Conservation (phyloP, 805 yeast species). For the Cyberlindnera sargentensis region DNA sequence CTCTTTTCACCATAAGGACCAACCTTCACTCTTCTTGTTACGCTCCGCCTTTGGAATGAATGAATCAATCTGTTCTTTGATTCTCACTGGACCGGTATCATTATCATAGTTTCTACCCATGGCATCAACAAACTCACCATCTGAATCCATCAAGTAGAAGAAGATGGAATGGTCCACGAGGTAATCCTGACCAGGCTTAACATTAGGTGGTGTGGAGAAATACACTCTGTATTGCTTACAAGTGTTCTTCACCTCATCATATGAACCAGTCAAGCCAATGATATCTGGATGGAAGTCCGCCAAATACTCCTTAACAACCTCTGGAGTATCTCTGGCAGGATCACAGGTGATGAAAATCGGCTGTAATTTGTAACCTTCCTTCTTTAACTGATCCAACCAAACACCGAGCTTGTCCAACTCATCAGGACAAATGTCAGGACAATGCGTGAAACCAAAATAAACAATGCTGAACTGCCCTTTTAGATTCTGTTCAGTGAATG, state of each 20-base stretch:
- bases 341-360: slow-evolving; percentile 95
- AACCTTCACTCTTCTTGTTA: slow-evolving; percentile 52
- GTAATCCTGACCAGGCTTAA: slow-evolving; percentile 94
- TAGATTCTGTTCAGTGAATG: slow-evolving; percentile 72
- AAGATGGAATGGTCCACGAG: slow-evolving; percentile 96
- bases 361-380: slow-evolving; percentile 54
- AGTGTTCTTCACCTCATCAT: slow-evolving; percentile 72
- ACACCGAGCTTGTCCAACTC: slow-evolving; percentile 87
- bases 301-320: slow-evolving; percentile 73
- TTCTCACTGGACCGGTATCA: slow-evolving; percentile 67
- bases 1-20: slow-evolving; percentile 23
- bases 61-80: slow-evolving; percentile 65
- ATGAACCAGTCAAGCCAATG: slow-evolving; percentile 86
- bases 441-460: slow-evolving; percentile 96
- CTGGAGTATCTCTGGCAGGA: slow-evolving; percentile 91
- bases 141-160: slow-evolving; percentile 97
- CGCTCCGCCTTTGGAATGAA: slow-evolving; percentile 69
- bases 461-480: slow-evolving; percentile 73
- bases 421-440: slow-evolving; percentile 98
- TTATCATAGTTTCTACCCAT: slow-evolving; percentile 88
- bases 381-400: slow-evolving; percentile 52
- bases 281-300: slow-evolving; percentile 86
- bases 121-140: slow-evolving; percentile 91
- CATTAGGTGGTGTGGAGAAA: slow-evolving; percentile 93
- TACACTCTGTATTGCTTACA: slow-evolving; percentile 92